Evolutionary conservation across 2,329 filamentous ascomycete genomes (phyloP).

Genomic region (Juglanconis oblonga): DNA sequence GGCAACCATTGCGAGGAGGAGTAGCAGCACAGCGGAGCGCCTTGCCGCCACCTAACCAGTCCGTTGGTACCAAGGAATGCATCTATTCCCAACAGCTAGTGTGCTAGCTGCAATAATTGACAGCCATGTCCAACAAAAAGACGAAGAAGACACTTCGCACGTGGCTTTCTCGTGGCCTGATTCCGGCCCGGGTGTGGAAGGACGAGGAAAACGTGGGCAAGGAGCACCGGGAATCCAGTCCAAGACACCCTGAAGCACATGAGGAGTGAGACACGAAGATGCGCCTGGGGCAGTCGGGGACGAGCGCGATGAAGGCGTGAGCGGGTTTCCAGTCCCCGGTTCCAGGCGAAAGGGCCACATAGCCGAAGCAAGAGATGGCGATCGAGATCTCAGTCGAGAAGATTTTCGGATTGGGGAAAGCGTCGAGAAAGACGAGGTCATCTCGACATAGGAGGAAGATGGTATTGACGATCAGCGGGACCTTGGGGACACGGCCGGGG

Average conservation of each 20-base stretch:
- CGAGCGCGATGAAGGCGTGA: background rate
- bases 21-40: conserved; percentile 5
- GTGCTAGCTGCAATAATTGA: conserved; percentile 22
- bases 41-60: conserved; percentile 7
- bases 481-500: background rate
- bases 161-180: conserved; percentile 19
- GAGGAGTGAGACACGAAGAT: conserved; percentile 12
- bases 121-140: conserved; percentile 24
- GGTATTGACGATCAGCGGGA: background rate
- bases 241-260: conserved; percentile 7
- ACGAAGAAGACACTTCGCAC: conserved; percentile 1
- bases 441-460: background rate
- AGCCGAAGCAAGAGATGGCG: background rate
- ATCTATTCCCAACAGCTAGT: conserved; percentile 13
- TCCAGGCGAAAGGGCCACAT: background rate
- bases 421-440: background rate
- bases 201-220: conserved; percentile 2
- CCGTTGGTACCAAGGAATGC: conserved; percentile 11
- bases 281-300: background rate
- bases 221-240: background rate
- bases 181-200: conserved; percentile 2
- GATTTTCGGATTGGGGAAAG: background rate
- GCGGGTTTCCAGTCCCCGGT: background rate
- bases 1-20: conserved; percentile 7
- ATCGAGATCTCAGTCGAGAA: background rate